These are phyloP conservation scores for Tagetes erecta DNA, from an alignment of 129 eudicot genomes.

Conservation along the genomic window DNA sequence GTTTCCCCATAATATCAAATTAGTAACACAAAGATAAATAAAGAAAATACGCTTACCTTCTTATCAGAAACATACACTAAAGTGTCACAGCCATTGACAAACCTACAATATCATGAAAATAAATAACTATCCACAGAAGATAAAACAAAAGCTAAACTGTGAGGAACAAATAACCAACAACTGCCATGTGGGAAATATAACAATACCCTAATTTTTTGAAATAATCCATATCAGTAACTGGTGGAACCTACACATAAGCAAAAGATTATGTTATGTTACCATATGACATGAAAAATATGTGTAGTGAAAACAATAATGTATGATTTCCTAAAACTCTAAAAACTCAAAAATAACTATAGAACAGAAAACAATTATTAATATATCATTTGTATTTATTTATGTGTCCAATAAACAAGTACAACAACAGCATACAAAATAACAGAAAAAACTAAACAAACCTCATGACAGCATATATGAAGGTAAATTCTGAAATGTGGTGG, in stretches of 20 bases:
- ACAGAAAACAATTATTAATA: neutral
- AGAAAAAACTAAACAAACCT: constrained; percentile 1
- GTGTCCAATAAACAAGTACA: constrained; percentile 6
- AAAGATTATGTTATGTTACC: neutral
- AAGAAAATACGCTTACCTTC: constrained; percentile 15
- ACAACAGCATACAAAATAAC: constrained; percentile 14
- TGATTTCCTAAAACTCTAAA: neutral
- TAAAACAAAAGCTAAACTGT: constrained; percentile 6
- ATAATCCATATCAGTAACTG: neutral
- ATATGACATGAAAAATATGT: neutral
- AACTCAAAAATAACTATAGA: neutral
- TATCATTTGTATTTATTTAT: neutral
- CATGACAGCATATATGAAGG: neutral
- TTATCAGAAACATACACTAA: constrained; percentile 1
- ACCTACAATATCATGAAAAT: constrained; percentile 26
- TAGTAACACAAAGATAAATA: constrained; percentile 11
- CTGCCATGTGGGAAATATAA: constrained; percentile 12
- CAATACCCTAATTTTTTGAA: constrained; percentile 28
- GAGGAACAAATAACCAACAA: constrained; percentile 11
- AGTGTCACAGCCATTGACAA: neutral
- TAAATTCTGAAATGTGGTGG: neutral
- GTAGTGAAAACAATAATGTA: neutral
- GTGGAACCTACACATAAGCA: constrained; percentile 26
- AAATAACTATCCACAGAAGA: neutral
- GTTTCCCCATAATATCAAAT: neutral